These are phyloP conservation scores for Camellia japonica DNA, from an alignment of 148 eudicot species.

Conservation along the genomic window DNA sequence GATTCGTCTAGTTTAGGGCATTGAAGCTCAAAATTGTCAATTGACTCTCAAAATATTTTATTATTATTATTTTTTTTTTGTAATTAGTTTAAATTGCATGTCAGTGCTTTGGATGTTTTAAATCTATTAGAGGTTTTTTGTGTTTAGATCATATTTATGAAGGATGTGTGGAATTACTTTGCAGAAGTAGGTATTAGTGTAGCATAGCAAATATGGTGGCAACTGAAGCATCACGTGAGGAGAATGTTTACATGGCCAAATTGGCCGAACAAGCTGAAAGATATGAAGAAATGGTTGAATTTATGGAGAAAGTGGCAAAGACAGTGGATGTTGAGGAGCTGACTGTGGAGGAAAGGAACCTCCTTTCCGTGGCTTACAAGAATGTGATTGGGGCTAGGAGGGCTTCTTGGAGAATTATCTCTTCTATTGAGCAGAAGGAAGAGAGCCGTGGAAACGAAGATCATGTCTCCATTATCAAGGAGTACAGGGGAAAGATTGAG, in stretches of 20 bases:
- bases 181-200: slow-evolving; percentile 9
- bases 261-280: slow-evolving; percentile 85
- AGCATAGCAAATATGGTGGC: slow-evolving; percentile 32
- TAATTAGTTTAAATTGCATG: neutral
- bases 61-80: neutral
- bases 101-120: neutral
- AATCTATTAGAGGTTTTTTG: neutral
- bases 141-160: neutral
- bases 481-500: slow-evolving; percentile 71
- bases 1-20: neutral
- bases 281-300: slow-evolving; percentile 85
- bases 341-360: slow-evolving; percentile 78
- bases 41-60: neutral
- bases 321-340: slow-evolving; percentile 55
- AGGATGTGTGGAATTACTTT: neutral
- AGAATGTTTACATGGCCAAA: slow-evolving; percentile 78
- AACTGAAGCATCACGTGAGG: slow-evolving; percentile 57
- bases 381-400: slow-evolving; percentile 84
- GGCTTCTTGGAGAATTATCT: slow-evolving; percentile 89
- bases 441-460: slow-evolving; percentile 80
- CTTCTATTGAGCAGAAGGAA: slow-evolving; percentile 86
- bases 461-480: slow-evolving; percentile 67
- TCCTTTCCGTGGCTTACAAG: slow-evolving; percentile 79
- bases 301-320: slow-evolving; percentile 77
- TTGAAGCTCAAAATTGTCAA: neutral